These are phyloP conservation scores for Trichoderma koningiopsis DNA, from an alignment of 2,329 filamentous ascomycete species.

Conservation along the genomic window DNA sequence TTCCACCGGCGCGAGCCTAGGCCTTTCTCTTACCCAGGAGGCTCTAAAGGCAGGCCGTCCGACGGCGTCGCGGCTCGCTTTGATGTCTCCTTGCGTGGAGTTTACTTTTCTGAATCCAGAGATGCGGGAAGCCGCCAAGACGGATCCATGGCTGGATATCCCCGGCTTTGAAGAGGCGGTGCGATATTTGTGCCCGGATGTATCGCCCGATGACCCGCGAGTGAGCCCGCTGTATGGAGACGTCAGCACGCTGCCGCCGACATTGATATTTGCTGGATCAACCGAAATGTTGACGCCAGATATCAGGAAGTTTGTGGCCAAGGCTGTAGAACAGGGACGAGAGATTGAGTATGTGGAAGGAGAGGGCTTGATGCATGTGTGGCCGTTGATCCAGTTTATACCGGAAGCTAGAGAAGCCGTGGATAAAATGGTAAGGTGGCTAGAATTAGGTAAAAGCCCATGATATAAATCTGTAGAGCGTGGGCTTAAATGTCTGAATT, in stretches of 20 bases:
- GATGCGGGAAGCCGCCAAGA: conserved; percentile 29
- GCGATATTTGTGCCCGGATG: conserved; percentile 34
- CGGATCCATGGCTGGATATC: conserved; percentile 36
- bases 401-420: conserved; percentile 35
- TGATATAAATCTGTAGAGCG: too few relatives aligned
- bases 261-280: conserved; percentile 36
- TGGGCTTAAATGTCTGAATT: too few relatives aligned
- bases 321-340: conserved; percentile 32
- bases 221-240: conserved; percentile 38
- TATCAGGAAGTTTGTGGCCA: conserved; percentile 34
- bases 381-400: conserved; percentile 36
- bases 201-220: conserved; percentile 33
- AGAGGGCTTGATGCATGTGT: conserved; percentile 39
- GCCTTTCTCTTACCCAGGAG: conserved; percentile 37
- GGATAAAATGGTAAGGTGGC: conserved; percentile 35
- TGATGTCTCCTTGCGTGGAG: conserved; percentile 38
- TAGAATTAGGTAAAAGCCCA: conserved; percentile 26
- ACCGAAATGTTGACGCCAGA: conserved; percentile 37
- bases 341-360: conserved; percentile 36
- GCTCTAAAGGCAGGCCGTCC: conserved; percentile 33
- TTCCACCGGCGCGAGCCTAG: conserved; percentile 38
- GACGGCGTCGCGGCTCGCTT: conserved; percentile 34
- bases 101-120: conserved; percentile 37
- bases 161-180: conserved; percentile 34
- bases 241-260: conserved; percentile 35